Evolutionary conservation across 352 stramenopile species (phyloP), one percentile per base, ranked within the genome.

Genomic region (Blastocystis sp.): DNA sequence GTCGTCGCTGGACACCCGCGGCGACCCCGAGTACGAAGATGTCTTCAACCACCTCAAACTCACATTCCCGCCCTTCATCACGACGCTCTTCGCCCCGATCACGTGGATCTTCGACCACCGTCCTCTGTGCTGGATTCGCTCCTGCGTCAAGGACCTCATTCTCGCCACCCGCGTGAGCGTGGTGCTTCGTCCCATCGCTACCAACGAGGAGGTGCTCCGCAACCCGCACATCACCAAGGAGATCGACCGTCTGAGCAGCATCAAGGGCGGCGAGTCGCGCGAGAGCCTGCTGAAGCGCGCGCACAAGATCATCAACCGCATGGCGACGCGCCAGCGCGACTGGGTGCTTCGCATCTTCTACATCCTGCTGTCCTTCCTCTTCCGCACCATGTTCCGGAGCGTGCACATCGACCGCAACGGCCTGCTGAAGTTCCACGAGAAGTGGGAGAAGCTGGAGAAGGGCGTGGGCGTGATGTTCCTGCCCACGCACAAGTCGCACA

Each of bases 401-500:
- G 59, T 89, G 21, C 51, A 89, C 35, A 55, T 89, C 4, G 79
- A 89, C 29, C 62, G 45, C 33, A 69, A 89, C 60, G 79, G 79
- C 4, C 63, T 80, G 21, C 13, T 16, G 16, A 51, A 29, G 21
- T 89, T 95, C 21, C 92, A 93, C 19, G 89, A 92, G 26, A 91
- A 93, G 35, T 77, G 95, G 13, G 91, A 94, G 62, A 91, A 82
- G 0, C 90, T 92, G 0, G 91, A 93, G 51, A 61, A 78, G 1
- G 91, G 94, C 62, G 92, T 94, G 4, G 94, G 93, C 65, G 92
- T 96, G 60, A 93, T 95, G 62, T 95, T 95, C 90, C 92, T 94
- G 12, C 94, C 94, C 21, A 96, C 94, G 33, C 94, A 97, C 91
- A 95, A 96, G 91, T 95, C 92, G 50, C 94, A 97, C 77, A 89